Evolutionary conservation across 2,329 filamentous ascomycete genomes (phyloP).

Genomic region (Aspergillus felis): DNA sequence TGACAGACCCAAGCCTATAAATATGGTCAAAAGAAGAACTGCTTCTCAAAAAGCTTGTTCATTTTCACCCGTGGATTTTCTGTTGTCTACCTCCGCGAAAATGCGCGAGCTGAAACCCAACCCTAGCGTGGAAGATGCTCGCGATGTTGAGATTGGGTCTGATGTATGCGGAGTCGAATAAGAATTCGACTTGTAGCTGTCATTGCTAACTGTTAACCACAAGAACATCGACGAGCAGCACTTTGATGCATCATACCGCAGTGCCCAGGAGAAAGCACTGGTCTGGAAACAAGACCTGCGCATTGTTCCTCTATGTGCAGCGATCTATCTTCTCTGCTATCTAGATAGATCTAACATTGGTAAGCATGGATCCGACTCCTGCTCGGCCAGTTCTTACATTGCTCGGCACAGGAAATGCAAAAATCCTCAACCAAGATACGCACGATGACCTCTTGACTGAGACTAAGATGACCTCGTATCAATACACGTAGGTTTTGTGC

Average conservation of each 20-base stretch:
- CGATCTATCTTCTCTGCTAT: constrained; percentile 65
- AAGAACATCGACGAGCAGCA: constrained; percentile 8
- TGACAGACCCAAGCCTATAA: not conserved
- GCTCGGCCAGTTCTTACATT: not conserved
- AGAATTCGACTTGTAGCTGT: not conserved
- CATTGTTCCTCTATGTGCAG: constrained; percentile 61
- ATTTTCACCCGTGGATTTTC: not conserved
- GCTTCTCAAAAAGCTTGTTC: not conserved
- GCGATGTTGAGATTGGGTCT: constrained; percentile 11
- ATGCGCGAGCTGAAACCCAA: constrained; percentile 17
- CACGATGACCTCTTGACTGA: constrained; percentile 60
- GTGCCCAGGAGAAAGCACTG: constrained; percentile 32
- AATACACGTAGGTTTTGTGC: constrained; percentile 50
- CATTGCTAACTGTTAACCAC: not conserved
- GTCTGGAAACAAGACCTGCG: constrained; percentile 59
- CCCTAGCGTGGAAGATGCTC: constrained; percentile 12
- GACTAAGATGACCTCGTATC: constrained; percentile 57
- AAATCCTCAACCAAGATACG: constrained; percentile 59
- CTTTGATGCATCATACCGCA: constrained; percentile 7
- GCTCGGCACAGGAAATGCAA: constrained; percentile 50
- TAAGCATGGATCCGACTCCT: constrained; percentile 11
- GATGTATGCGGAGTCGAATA: constrained; percentile 1
- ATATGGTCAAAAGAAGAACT: not conserved
- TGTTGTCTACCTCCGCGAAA: not conserved
- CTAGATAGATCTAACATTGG: constrained; percentile 67